Conservation (phyloP, 2,329 filamentous ascomycete genomes). For the Exophiala mesophila region DNA sequence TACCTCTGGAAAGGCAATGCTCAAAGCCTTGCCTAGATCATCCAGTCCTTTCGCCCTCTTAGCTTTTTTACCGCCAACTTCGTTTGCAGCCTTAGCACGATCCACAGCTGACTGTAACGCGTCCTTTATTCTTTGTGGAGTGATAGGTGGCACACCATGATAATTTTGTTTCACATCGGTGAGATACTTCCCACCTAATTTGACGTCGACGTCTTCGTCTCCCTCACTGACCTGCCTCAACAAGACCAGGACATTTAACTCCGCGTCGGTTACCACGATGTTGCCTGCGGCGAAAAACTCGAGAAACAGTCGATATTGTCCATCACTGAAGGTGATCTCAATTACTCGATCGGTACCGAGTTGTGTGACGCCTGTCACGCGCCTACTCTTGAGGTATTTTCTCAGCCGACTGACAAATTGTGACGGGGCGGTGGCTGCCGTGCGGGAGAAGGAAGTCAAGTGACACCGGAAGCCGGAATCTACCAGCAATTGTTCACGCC, state of each 20-base stretch:
- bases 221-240: slow-evolving; percentile 75
- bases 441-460: slow-evolving; percentile 82
- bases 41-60: slow-evolving; percentile 70
- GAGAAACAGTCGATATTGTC: slow-evolving; percentile 77
- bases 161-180: slow-evolving; percentile 82
- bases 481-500: slow-evolving; percentile 83
- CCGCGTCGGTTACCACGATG: slow-evolving; percentile 81
- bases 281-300: slow-evolving; percentile 98
- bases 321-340: slow-evolving; percentile 88
- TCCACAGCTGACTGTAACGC: slow-evolving; percentile 63
- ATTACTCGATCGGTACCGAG: slow-evolving; percentile 91
- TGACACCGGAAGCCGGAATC: slow-evolving; percentile 96
- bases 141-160: slow-evolving; percentile 67
- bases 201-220: slow-evolving; percentile 76
- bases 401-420: slow-evolving; percentile 78
- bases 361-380: slow-evolving; percentile 75
- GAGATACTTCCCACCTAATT: slow-evolving; percentile 71
- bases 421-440: slow-evolving; percentile 78
- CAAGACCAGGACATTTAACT: slow-evolving; percentile 75
- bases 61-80: slow-evolving; percentile 55
- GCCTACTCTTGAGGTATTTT: slow-evolving; percentile 80
- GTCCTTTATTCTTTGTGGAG: slow-evolving; percentile 63
- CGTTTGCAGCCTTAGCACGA: slow-evolving; percentile 27
- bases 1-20: slow-evolving; percentile 79
- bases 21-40: slow-evolving; percentile 72